Base-by-base conservation (phyloP, 2,329 filamentous ascomycete species). In the Colletotrichum sp. region DNA sequence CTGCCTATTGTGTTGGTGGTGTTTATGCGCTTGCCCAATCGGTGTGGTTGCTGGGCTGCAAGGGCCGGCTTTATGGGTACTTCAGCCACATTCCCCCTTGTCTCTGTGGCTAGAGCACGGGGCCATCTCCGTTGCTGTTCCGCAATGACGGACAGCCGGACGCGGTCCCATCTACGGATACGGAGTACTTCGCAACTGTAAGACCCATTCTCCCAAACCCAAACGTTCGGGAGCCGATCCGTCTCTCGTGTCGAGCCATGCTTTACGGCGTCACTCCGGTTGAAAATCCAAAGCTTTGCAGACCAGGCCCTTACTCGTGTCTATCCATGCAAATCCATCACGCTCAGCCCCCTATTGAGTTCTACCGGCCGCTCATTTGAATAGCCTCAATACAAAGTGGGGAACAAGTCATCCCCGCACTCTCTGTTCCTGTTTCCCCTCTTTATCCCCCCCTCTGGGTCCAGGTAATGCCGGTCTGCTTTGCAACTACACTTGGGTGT, bases 21-120 rank as follows among this genome's bases (percentile, higher is more conserved):
- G 74, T 75, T 76, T 76, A 76, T 71, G 71, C 72, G 71, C 74
- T 76, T 76, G 71, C 74, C 74, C 66, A 76, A 76, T 75, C 67
- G 66, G 72, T 66, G 66, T 66, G 74, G 74, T 76, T 76, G 74
- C 74, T 76, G 74, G 74, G 74, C 72, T 76, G 74, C 74, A 67
- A 39, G 60, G 26, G 66, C 39, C 39, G 24, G 61, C 48, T 24
- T 57, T 43, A 39, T 71, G 70, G 48, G 12, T 3, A 30, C 15
- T 3, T 12, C 16, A 76, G 74, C 74, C 74, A 75, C 74, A 71
- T 4, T 7, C 2, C 3, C 18, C 13, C 2, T n/a, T 18, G n/a
- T 26, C 12, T 16, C 2, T 71, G 74, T 76, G 72, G 72, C 74
- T 75, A 13, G 24, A 28, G 60, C 57, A 24, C 63, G 69, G 55